Conservation (phyloP, 1,139 yeast species). For the Saccharomyces hybrid region DNA sequence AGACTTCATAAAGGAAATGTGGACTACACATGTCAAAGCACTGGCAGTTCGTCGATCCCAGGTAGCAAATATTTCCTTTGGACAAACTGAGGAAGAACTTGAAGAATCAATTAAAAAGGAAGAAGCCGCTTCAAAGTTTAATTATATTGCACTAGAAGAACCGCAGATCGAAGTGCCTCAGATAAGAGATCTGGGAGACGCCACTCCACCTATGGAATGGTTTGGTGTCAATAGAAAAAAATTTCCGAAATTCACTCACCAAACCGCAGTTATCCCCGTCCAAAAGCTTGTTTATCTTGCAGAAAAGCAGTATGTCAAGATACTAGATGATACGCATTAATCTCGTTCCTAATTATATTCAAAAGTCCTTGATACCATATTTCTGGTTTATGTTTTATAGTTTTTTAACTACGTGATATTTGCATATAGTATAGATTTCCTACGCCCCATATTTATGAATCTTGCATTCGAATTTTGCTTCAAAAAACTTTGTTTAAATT, state of each 20-base stretch:
- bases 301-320: constrained; percentile 36
- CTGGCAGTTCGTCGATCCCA: constrained; percentile 42
- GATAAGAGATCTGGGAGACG: constrained; percentile 84
- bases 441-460: neutral
- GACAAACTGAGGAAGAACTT: constrained; percentile 32
- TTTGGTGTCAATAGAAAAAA: constrained; percentile 83
- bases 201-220: constrained; percentile 98
- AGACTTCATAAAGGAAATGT: constrained; percentile 88
- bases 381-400: neutral
- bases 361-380: neutral
- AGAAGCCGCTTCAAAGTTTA: constrained; percentile 50
- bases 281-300: constrained; percentile 65
- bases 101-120: constrained; percentile 58
- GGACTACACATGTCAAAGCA: constrained; percentile 64
- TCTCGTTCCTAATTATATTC: neutral
- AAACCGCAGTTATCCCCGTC: constrained; percentile 60
- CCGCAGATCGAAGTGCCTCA: constrained; percentile 87
- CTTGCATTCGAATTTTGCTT: neutral
- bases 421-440: neutral
- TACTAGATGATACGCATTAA: constrained; percentile 30
- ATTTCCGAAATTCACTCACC: constrained; percentile 82
- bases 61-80: constrained; percentile 25
- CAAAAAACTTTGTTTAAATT: neutral
- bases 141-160: constrained; percentile 58
- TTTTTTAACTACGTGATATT: neutral